These are phyloP conservation scores for Eragrostis nindensis DNA, from an alignment of 176 grass and related monocot genomes.

Conservation along the genomic window DNA sequence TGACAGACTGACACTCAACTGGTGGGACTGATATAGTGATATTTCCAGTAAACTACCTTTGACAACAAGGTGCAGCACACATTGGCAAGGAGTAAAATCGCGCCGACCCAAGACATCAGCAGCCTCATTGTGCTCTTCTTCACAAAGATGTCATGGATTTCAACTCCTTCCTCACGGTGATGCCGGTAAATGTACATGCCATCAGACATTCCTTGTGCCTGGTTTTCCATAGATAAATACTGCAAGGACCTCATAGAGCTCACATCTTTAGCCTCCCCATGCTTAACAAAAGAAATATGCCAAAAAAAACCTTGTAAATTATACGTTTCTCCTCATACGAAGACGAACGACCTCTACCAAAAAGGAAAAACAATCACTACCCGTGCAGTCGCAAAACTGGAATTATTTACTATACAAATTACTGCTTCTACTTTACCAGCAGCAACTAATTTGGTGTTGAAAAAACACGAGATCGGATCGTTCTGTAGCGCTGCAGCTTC, in stretches of 20 bases:
- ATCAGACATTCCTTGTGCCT: neutral
- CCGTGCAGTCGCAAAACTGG: neutral
- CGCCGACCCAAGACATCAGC: constrained; percentile 47
- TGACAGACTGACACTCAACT: neutral
- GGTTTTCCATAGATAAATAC: constrained; percentile 20
- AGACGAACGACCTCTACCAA: no score
- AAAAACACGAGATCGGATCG: constrained; percentile 14
- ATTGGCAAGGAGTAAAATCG: constrained; percentile 40
- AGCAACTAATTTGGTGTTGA: neutral
- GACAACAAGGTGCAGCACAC: constrained; percentile 38
- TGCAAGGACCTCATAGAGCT: neutral
- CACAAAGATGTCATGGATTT: constrained; percentile 66
- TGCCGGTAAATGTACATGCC: constrained; percentile 49
- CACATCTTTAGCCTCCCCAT: neutral
- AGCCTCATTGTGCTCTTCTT: constrained; percentile 47
- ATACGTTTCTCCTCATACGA: neutral
- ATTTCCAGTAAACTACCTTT: constrained; percentile 51
- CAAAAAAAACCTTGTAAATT: neutral
- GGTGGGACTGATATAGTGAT: neutral
- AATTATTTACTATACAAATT: neutral
- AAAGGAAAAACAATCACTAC: neutral
- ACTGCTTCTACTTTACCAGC: neutral
- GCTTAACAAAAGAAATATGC: neutral
- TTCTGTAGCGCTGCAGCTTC: neutral
- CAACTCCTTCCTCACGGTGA: constrained; percentile 32